phyloP scores from a whole-genome alignment of 139 green algal genomes.

The Coelastrella sp. region DNA sequence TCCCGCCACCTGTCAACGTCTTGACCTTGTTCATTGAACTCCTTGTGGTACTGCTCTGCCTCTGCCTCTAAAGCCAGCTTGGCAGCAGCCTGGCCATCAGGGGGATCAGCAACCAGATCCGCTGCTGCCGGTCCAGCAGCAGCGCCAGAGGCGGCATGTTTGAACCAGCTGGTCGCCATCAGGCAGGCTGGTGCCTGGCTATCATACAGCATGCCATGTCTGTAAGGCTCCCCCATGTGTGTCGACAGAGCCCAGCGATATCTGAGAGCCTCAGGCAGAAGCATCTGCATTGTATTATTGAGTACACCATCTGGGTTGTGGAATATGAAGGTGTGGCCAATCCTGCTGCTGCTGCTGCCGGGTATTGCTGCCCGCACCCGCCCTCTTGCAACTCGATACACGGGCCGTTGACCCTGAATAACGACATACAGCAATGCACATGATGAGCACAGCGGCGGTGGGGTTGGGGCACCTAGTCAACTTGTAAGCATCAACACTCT shows the following conservation, averaged over 20 bases:
- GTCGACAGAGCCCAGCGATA: neutral
- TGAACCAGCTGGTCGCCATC: neutral
- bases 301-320: neutral
- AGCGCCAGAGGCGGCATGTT: neutral
- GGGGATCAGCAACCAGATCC: neutral
- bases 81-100: neutral
- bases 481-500: no score
- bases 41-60: neutral
- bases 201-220: neutral
- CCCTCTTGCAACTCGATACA: neutral
- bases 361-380: neutral
- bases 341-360: neutral
- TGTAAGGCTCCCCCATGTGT: neutral
- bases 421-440: no score
- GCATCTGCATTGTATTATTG: neutral
- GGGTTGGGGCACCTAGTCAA: no score
- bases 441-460: no score
- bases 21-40: neutral
- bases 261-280: neutral
- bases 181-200: neutral
- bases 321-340: neutral
- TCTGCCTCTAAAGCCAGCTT: neutral
- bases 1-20: neutral
- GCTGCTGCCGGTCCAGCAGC: neutral
- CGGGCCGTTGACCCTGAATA: neutral